Conservation (phyloP, 352 stramenopile species). For the Pythium diclinum region DNA sequence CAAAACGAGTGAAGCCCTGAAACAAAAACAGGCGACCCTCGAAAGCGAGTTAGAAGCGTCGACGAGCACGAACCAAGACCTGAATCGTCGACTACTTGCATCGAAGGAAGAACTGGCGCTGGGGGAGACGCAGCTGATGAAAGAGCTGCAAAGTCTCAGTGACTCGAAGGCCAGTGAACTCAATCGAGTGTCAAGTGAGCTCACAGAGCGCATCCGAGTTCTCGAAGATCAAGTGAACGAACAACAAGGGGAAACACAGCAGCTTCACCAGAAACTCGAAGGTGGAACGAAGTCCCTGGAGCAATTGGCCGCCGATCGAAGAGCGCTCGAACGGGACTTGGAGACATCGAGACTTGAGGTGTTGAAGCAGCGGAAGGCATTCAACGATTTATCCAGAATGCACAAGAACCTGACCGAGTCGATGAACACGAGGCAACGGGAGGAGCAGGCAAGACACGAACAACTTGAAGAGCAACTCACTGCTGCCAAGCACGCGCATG, state of each 20-base stretch:
- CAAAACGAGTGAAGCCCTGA: not conserved
- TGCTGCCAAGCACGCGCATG: slow-evolving; percentile 11
- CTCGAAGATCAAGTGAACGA: slow-evolving; percentile 15
- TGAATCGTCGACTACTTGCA: slow-evolving; percentile 1
- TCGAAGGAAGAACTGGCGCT: slow-evolving; percentile 2
- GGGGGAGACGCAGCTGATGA: slow-evolving; percentile 8
- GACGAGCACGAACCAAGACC: not conserved
- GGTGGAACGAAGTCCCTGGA: slow-evolving; percentile 20
- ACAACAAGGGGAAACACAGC: slow-evolving; percentile 12
- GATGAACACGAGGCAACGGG: slow-evolving; percentile 37
- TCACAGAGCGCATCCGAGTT: slow-evolving; percentile 11
- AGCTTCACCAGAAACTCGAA: slow-evolving; percentile 18
- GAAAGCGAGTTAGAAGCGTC: slow-evolving; percentile 10
- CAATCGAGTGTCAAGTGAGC: slow-evolving; percentile 9
- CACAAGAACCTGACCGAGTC: slow-evolving; percentile 62
- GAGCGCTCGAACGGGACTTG: slow-evolving; percentile 29
- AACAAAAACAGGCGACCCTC: not conserved
- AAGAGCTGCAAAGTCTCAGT: not conserved
- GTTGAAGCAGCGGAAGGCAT: slow-evolving; percentile 51
- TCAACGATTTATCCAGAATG: slow-evolving; percentile 59
- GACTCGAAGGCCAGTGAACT: slow-evolving; percentile 14
- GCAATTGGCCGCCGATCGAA: slow-evolving; percentile 25
- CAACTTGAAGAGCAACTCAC: slow-evolving; percentile 30
- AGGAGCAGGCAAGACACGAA: slow-evolving; percentile 30
- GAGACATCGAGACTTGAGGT: slow-evolving; percentile 35